These are phyloP conservation scores for Scutellaria galericulata DNA, from an alignment of 257 asterid species.

Conservation along the genomic window DNA sequence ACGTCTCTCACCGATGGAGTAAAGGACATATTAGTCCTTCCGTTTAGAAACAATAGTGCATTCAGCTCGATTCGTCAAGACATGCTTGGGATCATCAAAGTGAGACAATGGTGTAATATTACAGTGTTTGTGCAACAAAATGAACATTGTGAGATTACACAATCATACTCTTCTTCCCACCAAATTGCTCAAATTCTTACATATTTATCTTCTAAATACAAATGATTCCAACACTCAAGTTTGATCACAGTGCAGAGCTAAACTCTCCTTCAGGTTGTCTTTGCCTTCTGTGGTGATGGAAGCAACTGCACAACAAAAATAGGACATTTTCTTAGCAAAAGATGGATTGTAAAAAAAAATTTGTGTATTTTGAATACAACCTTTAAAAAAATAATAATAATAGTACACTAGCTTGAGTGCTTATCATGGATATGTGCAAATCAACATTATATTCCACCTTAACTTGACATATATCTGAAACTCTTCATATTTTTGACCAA, in stretches of 20 bases:
- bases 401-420: too few relatives aligned
- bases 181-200: slow-evolving; percentile 13
- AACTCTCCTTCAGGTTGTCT: slow-evolving; percentile 58
- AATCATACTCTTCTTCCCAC: not conserved
- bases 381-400: too few relatives aligned
- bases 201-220: slow-evolving; percentile 11
- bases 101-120: slow-evolving; percentile 27
- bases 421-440: too few relatives aligned
- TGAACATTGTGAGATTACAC: slow-evolving; percentile 25
- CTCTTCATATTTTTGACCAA: not conserved
- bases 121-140: slow-evolving; percentile 18
- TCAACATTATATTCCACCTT: too few relatives aligned
- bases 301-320: slow-evolving; percentile 58
- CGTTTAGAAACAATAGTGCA: not conserved
- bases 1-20: too few relatives aligned
- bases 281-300: slow-evolving; percentile 70
- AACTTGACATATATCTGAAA: too few relatives aligned
- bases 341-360: not conserved
- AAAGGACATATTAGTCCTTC: too few relatives aligned
- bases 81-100: not conserved
- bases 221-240: slow-evolving; percentile 27
- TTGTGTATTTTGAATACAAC: too few relatives aligned
- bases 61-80: not conserved
- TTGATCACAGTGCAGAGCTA: slow-evolving; percentile 18
- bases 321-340: not conserved